Base-by-base conservation (phyloP, 169 alveolate genomes). In the Toxoplasma gondii region DNA sequence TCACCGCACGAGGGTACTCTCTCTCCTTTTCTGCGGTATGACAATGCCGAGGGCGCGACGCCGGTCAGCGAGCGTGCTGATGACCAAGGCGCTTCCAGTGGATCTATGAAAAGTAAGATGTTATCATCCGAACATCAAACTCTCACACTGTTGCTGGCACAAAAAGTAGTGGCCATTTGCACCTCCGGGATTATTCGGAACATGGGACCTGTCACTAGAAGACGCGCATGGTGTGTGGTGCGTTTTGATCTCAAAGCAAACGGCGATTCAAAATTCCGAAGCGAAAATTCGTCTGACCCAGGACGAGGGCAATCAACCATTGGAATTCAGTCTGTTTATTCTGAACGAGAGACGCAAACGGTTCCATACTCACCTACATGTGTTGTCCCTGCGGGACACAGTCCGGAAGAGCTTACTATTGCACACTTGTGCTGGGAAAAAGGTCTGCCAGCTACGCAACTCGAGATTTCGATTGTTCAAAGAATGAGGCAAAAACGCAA, bases 261-360 rank as follows among this genome's bases (percentile, higher is more conserved):
- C 34, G 34, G 12, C 34, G 12, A 4, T 2, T 24, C 29, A 4
- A 64, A 31, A 24, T 64, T 31, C 27, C 36, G 78, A 64, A 29
- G 34, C 34, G 78, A 64, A 24, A 29, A 64, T 64, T 24, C 78
- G 78, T 64, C n/a, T 29, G 34, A 64, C 12, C 29, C 29, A 64
- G 87, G 53, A 27, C 41, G 22, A 34, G 87, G 87, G 16, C 29
- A 27, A n/a, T 34, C 87, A 22, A 78, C 29, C 45, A 78, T 34
- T 34, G 90, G 69, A 49, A 41, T 36, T 17, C 97, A 97, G 95
- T 97, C 98, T 83, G 95, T 96, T 78, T 96, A 94, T 95, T 94
- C 99, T 88, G 99, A 98, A 96, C 94, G 97, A 91, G 99, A 97
- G 67, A 98, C 98, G 38, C 98, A 98, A 92, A 98, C 99, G 39